Base-by-base conservation (phyloP, 192 early-diverging fungal species). In the Backusella tarrabulga region DNA sequence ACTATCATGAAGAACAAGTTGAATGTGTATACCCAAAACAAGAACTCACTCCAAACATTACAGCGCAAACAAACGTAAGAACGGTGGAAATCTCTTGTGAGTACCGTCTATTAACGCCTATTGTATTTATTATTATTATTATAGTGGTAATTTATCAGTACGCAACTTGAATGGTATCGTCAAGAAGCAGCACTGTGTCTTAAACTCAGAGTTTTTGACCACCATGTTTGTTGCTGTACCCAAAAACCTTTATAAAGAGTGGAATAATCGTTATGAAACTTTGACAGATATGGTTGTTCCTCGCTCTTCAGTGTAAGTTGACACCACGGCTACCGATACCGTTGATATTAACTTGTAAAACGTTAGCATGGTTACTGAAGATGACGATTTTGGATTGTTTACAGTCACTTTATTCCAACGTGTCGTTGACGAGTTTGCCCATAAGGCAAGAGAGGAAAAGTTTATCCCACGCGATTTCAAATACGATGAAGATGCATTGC, bases 391-490 rank as follows among this genome's bases (percentile, higher is more conserved):
- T 84, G 88, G 87, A 32, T 86, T 99, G 19, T 98, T 89, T 79
- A 96, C 91, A 4, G 97, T 96, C 6, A 97, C 97, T 1, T 76
- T 99, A 42, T 99, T 99, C 85, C 90, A 93, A 76, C 87, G 96
- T 41, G 91, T 95, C 26, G 75, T 87, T 12, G 97, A 99, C 12
- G 97, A 99, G 77, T 99, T 98, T 79, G 86, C 91, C 1, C 84
- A 89, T 78, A 98, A 96, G 81, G 93, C 92, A 21, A 88, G 98
- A 23, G 97, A 99, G 77, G 87, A 92, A 54, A 94, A 94, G 76
- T 99, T 97, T 77, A 91, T 94, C 81, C 95, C 97, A 15, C 90
- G 97, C 44, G 98, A 99, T 81, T 99, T 97, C 88, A 94, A 93
- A 74, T 99, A 95, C 87, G 91, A 97, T 77, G 91, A 92, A 76